Evolutionary conservation across 352 stramenopile genomes (phyloP).

Genomic region (Globisporangium nagaii): DNA sequence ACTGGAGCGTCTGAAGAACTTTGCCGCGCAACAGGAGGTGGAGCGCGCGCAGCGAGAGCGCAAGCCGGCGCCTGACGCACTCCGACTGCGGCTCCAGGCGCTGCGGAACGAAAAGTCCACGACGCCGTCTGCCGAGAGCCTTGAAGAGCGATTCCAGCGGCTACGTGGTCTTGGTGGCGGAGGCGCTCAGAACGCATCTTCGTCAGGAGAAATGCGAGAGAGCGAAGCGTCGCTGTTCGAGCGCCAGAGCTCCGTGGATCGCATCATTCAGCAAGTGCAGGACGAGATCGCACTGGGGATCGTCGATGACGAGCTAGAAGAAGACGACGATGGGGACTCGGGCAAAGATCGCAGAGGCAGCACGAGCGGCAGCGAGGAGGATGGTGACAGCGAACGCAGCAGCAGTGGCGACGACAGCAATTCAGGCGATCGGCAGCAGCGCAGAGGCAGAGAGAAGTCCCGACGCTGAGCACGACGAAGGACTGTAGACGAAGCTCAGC

Average conservation of each 20-base stretch:
- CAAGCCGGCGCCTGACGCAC: conserved; percentile 9
- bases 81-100: conserved; percentile 40
- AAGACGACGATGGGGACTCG: conserved; percentile 11
- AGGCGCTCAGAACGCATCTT: not conserved
- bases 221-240: not conserved
- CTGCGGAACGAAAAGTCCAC: conserved; percentile 32
- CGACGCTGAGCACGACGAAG: not conserved
- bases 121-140: conserved; percentile 16
- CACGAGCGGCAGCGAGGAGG: conserved; percentile 7
- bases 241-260: conserved; percentile 22
- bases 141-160: conserved; percentile 34
- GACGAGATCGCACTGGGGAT: conserved; percentile 60
- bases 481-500: too few relatives aligned
- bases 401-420: not conserved
- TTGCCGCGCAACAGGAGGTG: conserved; percentile 17
- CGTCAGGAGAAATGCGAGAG: not conserved
- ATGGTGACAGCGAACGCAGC: not conserved
- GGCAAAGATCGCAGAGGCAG: conserved; percentile 11
- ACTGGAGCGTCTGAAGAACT: conserved; percentile 35
- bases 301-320: conserved; percentile 22
- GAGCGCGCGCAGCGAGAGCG: conserved; percentile 8
- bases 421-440: not conserved
- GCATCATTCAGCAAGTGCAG: conserved; percentile 52
- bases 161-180: conserved; percentile 18
- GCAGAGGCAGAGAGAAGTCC: not conserved